Evolutionary conservation across 2,329 filamentous ascomycete genomes (phyloP).

Genomic region (Purpureocillium takamizusanense): DNA sequence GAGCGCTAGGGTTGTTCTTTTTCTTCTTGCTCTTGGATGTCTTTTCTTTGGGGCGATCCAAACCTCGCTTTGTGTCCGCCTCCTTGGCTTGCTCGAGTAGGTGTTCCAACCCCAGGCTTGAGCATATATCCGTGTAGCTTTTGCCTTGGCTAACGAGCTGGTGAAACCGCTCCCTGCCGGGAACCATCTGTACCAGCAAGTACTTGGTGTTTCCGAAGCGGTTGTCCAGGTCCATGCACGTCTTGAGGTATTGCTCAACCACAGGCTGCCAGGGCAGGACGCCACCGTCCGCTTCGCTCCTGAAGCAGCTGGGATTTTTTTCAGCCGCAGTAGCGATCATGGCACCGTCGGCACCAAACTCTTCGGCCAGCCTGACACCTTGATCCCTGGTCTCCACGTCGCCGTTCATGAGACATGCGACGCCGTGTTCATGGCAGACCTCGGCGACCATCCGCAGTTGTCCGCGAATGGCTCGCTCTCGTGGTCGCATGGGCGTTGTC

Average conservation of each 20-base stretch:
- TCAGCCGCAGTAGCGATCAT: conserved; percentile 97
- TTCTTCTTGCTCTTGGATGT: conserved; percentile 19
- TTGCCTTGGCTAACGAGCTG: conserved; percentile 54
- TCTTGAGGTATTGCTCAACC: conserved; percentile 64
- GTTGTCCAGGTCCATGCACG: conserved; percentile 71
- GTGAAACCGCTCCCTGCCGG: conserved; percentile 63
- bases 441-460: conserved; percentile 78
- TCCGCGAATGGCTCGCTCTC: conserved; percentile 76
- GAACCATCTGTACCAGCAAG: conserved; percentile 74
- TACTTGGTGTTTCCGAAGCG: conserved; percentile 91
- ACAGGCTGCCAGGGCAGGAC: conserved; percentile 67
- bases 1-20: conserved; percentile 27
- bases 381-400: conserved; percentile 73
- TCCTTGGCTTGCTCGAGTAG: conserved; percentile 54
- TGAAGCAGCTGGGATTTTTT: conserved; percentile 83
- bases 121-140: conserved; percentile 62
- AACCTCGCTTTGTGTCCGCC: conserved; percentile 54
- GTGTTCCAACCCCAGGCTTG: conserved; percentile 54
- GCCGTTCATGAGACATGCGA: conserved; percentile 93
- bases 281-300: conserved; percentile 58
- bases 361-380: conserved; percentile 58
- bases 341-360: conserved; percentile 83
- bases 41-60: conserved; percentile 39
- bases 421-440: conserved; percentile 73
- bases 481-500: conserved; percentile 88